Evolutionary conservation across 148 eudicot species (phyloP).

Genomic region (Rhododendron henanense): DNA sequence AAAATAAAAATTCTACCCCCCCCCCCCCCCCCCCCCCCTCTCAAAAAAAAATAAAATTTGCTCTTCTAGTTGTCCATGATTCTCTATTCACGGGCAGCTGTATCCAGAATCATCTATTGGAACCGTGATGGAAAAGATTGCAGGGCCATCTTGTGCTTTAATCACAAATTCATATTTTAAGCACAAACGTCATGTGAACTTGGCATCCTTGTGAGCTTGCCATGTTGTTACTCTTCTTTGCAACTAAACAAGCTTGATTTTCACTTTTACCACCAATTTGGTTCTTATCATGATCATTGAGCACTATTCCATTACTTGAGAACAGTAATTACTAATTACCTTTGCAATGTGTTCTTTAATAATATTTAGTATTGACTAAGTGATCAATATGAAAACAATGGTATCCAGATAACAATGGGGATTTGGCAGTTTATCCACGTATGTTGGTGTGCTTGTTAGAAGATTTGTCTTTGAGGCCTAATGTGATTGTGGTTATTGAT

Average conservation of each 20-base stretch:
- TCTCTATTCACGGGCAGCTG: background rate
- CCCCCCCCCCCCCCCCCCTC: no score
- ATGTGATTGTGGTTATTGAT: background rate
- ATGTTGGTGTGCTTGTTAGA: background rate
- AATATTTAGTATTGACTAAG: background rate
- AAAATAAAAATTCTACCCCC: no score
- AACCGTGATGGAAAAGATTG: background rate
- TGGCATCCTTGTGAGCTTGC: background rate
- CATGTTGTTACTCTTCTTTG: background rate
- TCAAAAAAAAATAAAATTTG: background rate
- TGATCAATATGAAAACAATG: background rate
- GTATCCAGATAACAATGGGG: background rate
- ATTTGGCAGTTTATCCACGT: background rate
- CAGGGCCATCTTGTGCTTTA: background rate
- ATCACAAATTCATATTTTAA: background rate
- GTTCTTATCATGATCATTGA: background rate
- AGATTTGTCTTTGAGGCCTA: background rate
- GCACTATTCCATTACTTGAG: background rate
- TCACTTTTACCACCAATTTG: background rate
- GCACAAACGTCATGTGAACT: background rate
- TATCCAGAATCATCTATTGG: background rate
- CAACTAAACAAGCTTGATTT: background rate
- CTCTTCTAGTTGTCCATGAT: background rate
- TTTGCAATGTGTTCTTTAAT: background rate
- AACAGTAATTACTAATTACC: background rate